Conservation (phyloP, 805 yeast genomes). For the Candida fluviatilis region DNA sequence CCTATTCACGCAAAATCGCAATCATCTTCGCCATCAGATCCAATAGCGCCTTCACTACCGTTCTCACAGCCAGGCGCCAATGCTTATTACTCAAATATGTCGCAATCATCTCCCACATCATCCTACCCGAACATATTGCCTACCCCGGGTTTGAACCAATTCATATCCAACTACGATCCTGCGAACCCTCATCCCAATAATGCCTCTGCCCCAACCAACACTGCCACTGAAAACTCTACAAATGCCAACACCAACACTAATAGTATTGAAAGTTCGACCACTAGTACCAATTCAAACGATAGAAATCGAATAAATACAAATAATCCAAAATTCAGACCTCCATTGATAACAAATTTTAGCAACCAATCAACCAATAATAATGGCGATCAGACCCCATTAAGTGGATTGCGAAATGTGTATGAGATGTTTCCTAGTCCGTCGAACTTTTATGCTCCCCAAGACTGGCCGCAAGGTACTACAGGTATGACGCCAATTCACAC, state of each 20-base stretch:
- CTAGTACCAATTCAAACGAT: slow-evolving; percentile 2
- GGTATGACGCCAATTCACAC: slow-evolving; percentile 36
- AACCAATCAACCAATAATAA: slow-evolving; percentile 8
- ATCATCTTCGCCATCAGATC: slow-evolving; percentile 36
- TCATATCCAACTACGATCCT: slow-evolving; percentile 10
- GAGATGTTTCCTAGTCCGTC: slow-evolving; percentile 81
- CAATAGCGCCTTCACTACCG: slow-evolving; percentile 38
- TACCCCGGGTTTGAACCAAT: slow-evolving; percentile 33
- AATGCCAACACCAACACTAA: slow-evolving; percentile 19
- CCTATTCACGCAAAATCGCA: slow-evolving; percentile 36
- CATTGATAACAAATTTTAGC: slow-evolving; percentile 5
- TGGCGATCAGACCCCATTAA: slow-evolving; percentile 68
- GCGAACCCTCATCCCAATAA: slow-evolving; percentile 15
- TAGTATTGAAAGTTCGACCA: slow-evolving; percentile 7
- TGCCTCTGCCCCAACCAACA: slow-evolving; percentile 16
- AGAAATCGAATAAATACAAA: slow-evolving; percentile 2
- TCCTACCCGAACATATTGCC: slow-evolving; percentile 22
- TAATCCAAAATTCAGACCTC: slow-evolving; percentile 8
- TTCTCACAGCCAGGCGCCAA: slow-evolving; percentile 9
- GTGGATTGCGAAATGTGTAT: slow-evolving; percentile 64
- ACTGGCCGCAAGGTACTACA: slow-evolving; percentile 33
- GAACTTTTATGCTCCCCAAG: slow-evolving; percentile 59
- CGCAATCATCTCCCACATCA: slow-evolving; percentile 18
- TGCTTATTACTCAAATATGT: slow-evolving; percentile 22
- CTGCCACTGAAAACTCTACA: slow-evolving; percentile 10